A percentile compares a stretch with the other conserved stretches of the same genome.
These are phyloP conservation scores for Zasmidium citrigriseum DNA, from an alignment of 2,329 filamentous ascomycete species.

Conservation along the genomic window DNA sequence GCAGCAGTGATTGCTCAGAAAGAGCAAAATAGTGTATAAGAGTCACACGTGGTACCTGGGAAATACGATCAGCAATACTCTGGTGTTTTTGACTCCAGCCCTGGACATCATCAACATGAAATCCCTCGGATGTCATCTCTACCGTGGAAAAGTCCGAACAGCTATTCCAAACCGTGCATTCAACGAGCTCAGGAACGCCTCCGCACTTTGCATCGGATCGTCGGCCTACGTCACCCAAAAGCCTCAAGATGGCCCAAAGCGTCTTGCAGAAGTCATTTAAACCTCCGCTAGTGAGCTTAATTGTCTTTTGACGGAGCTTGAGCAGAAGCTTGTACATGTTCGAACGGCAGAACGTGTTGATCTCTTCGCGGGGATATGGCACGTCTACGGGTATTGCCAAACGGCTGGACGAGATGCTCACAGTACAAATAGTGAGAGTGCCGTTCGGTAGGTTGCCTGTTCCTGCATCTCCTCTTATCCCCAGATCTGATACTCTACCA, in stretches of 20 bases:
- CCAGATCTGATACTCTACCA: neutral
- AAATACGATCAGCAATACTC: neutral
- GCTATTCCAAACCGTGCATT: conserved; percentile 5
- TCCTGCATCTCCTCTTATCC: neutral
- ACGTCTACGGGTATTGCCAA: neutral
- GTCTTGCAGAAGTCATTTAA: neutral
- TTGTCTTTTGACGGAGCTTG: neutral
- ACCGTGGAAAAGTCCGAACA: neutral
- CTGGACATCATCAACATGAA: neutral
- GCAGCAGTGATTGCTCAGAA: too few species aligned
- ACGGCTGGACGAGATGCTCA: neutral
- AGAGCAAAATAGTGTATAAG: neutral
- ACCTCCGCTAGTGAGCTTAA: neutral
- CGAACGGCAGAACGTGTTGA: neutral
- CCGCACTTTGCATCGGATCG: neutral
- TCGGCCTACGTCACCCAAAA: neutral
- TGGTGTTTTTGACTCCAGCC: neutral
- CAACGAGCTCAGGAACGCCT: conserved; percentile 1
- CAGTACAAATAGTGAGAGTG: neutral
- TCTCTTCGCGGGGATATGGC: neutral
- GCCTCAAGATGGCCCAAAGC: neutral
- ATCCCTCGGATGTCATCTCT: neutral
- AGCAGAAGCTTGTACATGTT: conserved; percentile 2
- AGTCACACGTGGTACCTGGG: neutral
- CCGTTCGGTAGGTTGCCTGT: neutral